Evolutionary conservation across 2,329 filamentous ascomycete species (phyloP), one percentile per base, ranked within the genome.

Genomic region (Immersiporthe knoxdaviesiana): DNA sequence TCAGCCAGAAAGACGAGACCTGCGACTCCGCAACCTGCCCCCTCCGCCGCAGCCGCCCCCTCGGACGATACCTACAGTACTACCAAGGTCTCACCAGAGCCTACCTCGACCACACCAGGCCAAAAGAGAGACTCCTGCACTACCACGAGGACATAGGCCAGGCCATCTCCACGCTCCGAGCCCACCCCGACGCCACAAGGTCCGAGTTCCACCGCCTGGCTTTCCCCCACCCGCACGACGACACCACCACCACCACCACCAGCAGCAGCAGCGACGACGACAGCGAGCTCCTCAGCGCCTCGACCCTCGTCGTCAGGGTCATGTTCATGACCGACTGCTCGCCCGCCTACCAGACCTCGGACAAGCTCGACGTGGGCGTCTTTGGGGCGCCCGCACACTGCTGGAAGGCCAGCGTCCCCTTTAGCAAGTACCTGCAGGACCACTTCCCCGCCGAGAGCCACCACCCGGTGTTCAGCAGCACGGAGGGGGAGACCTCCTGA

Each of bases 291-390:
- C 30, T 35, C n/a, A n/a, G 35, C 32, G 54, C 54, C 32, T 59
- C 54, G 5, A 59, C 54, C 27, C 27, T 35, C 24, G 54, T 59
- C 27, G 16, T 35, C 54, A 59, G 18, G 54, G 32, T 59, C 30
- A 59, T 59, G 54, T 59, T 59, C 54, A 59, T 59, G 54, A 59
- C 30, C 2, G 54, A 59, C 18, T 59, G 52, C 16, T 59, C 54
- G 18, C 27, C 27, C 6, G 21, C 21, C 24, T 59, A 35, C 18
- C 54, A 59, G 30, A 32, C 30, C 8, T 59, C 54, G 6, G 30
- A 37, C 54, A 59, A 35, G 30, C 27, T 59, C 54, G 54, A 59
- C 54, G 30, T 35, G 12, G 32, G 54, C 54, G 12, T 59, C 27
- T 59, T 59, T 30, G 32, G 54, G 2, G 1, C 54, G 6, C 12